These are phyloP conservation scores for Striga hermonthica DNA, from an alignment of 305 asterid genomes.

Conservation along the genomic window DNA sequence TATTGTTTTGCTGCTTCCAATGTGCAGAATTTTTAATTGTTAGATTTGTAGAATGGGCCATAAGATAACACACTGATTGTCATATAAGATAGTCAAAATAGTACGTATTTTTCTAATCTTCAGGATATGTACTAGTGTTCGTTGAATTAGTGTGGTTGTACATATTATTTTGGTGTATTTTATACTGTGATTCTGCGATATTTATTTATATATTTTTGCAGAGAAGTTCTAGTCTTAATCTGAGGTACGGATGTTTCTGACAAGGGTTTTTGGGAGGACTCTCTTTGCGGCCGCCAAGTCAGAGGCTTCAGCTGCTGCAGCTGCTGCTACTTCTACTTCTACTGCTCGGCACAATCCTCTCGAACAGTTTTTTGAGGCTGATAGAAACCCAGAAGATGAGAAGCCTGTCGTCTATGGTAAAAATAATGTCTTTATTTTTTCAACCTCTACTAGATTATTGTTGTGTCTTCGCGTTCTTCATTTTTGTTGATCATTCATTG, in stretches of 20 bases:
- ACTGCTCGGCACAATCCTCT: slow-evolving; percentile 53
- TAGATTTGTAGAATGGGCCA: too few species aligned
- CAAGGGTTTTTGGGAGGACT: slow-evolving; percentile 64
- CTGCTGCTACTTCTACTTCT: slow-evolving; percentile 36
- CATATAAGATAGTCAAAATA: too few species aligned
- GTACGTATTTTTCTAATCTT: too few species aligned
- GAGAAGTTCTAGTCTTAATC: slow-evolving; percentile 22
- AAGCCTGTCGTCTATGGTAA: slow-evolving; percentile 76
- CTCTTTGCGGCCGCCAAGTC: slow-evolving; percentile 74
- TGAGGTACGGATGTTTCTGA: slow-evolving; percentile 44
- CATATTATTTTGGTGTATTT: too few species aligned
- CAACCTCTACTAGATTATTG: not conserved
- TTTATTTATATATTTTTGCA: slow-evolving; percentile 13
- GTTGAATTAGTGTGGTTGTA: too few species aligned
- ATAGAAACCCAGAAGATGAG: slow-evolving; percentile 61
- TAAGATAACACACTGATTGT: too few species aligned
- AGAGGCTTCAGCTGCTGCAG: slow-evolving; percentile 50
- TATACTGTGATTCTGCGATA: too few species aligned
- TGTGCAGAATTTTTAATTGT: too few species aligned
- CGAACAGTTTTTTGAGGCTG: slow-evolving; percentile 72
- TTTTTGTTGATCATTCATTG: not conserved
- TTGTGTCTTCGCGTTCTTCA: slow-evolving; percentile 11
- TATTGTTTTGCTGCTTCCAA: too few species aligned
- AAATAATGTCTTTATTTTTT: not conserved
- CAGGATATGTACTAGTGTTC: too few species aligned